phyloP scores from a whole-genome alignment of 495 filamentous ascomycete species.

The Penicillium psychrofluorescens region DNA sequence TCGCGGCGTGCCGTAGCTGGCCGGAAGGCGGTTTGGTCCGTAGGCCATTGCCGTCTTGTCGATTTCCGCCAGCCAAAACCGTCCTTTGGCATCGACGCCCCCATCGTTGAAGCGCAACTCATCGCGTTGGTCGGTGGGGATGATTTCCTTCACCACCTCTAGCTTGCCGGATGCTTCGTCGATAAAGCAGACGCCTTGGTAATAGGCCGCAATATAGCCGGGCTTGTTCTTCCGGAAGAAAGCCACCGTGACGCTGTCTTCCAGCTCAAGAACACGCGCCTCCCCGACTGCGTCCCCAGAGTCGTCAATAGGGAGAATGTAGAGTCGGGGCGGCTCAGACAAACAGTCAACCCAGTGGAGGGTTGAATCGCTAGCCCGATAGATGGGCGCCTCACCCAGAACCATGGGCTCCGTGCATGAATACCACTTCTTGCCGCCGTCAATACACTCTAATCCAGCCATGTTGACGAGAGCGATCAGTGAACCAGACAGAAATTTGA shows the following conservation, averaged over 20 bases:
- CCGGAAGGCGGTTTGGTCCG: constrained; percentile 4
- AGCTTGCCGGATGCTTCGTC: constrained; percentile 15
- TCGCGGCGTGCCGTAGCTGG: constrained; percentile 9
- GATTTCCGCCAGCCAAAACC: constrained; percentile 21
- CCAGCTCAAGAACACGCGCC: constrained; percentile 7
- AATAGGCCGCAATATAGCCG: constrained; percentile 20
- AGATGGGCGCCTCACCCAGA: constrained; percentile 21
- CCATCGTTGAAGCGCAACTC: constrained; percentile 18
- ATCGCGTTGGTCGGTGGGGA: constrained; percentile 12
- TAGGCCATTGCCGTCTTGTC: constrained; percentile 11
- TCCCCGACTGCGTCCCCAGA: constrained; percentile 7
- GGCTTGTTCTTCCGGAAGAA: constrained; percentile 16
- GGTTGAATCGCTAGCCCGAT: constrained; percentile 16
- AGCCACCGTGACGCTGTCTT: constrained; percentile 16
- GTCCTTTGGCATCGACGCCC: constrained; percentile 16
- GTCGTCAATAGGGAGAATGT: constrained; percentile 16
- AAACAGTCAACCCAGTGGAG: constrained; percentile 23
- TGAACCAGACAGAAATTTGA: too few species aligned
- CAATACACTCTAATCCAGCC: too few species aligned
- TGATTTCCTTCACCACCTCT: constrained; percentile 18
- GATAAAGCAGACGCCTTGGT: constrained; percentile 18
- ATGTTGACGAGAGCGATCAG: too few species aligned
- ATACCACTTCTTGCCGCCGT: too few species aligned
- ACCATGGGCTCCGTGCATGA: constrained; percentile 2
- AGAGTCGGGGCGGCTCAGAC: constrained; percentile 11